Conservation (phyloP, 768 basidiomycete species). For the Solioccasus polychromus region DNA sequence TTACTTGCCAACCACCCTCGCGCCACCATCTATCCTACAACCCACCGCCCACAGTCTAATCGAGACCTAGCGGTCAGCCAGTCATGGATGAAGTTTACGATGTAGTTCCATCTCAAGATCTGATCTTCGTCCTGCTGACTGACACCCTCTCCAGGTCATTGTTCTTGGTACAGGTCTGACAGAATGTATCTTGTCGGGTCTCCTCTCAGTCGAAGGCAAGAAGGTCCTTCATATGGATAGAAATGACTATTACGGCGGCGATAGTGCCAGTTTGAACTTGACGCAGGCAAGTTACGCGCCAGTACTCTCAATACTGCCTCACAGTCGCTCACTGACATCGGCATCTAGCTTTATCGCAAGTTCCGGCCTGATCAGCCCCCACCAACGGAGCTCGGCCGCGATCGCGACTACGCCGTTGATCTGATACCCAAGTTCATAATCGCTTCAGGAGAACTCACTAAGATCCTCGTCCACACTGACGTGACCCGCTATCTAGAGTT, state of each 20-base stretch:
- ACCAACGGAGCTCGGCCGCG: constrained; percentile 86
- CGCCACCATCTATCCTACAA: constrained; percentile 9
- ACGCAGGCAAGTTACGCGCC: constrained; percentile 69
- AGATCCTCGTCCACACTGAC: constrained; percentile 98
- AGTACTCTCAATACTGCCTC: constrained; percentile 1
- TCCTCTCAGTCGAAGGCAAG: constrained; percentile 99
- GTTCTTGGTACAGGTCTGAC: constrained; percentile 96
- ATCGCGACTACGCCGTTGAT: constrained; percentile 97
- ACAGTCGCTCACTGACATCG: constrained; percentile 19
- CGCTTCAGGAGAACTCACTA: constrained; percentile 94
- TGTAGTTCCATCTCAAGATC: constrained; percentile 43
- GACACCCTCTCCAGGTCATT: constrained; percentile 60
- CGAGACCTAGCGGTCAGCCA: constrained; percentile 25
- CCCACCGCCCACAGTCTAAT: constrained; percentile 8
- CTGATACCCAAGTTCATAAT: constrained; percentile 99
- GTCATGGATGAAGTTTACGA: constrained; percentile 99
- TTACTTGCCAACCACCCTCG: constrained; percentile 15
- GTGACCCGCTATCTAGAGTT: constrained; percentile 99
- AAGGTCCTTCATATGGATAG: constrained; percentile 99
- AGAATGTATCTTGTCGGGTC: constrained; percentile 96
- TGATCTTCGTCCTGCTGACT: constrained; percentile 17
- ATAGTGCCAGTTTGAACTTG: constrained; percentile 94
- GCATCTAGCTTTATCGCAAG: constrained; percentile 84
- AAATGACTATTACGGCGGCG: constrained; percentile 99
- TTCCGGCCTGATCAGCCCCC: constrained; percentile 78